phyloP scores from a whole-genome alignment of 805 yeast genomes.

The Candida loeiensis region DNA sequence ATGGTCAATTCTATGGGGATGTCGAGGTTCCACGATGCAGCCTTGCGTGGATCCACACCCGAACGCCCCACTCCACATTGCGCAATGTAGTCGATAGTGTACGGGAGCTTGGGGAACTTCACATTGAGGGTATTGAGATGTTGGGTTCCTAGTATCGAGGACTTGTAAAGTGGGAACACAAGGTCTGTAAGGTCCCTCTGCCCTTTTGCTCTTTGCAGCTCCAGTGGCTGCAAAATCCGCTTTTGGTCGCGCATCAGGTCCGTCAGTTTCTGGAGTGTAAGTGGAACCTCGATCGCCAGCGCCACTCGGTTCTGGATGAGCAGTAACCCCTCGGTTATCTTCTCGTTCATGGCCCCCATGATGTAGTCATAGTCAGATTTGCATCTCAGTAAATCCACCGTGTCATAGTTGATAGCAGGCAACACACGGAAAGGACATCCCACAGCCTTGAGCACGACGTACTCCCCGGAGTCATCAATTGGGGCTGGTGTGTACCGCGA shows the following conservation, averaged over 20 bases:
- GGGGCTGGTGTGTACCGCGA: constrained; percentile 32
- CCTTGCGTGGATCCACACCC: not conserved
- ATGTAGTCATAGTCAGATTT: not conserved
- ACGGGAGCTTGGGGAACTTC: constrained; percentile 6
- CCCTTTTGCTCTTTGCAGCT: not conserved
- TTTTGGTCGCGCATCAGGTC: not conserved
- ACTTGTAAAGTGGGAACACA: constrained; percentile 4
- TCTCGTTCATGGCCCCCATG: not conserved
- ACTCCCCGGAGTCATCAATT: constrained; percentile 13
- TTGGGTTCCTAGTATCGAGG: constrained; percentile 3
- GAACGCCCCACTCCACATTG: constrained; percentile 12
- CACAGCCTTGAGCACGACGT: constrained; percentile 34
- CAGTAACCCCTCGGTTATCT: constrained; percentile 1
- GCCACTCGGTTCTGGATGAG: not conserved
- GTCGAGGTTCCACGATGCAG: constrained; percentile 21
- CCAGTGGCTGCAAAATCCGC: not conserved
- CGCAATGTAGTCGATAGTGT: constrained; percentile 20
- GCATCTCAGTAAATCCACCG: not conserved
- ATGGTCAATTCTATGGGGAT: constrained; percentile 22
- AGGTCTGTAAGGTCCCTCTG: constrained; percentile 1
- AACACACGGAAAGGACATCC: constrained; percentile 25
- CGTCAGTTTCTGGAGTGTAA: not conserved
- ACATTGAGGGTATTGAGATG: constrained; percentile 10
- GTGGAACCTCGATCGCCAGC: too few species aligned
- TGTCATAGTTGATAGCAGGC: constrained; percentile 1